phyloP scores from a whole-genome alignment of 148 eudicot genomes.

The Spergularia marina region DNA sequence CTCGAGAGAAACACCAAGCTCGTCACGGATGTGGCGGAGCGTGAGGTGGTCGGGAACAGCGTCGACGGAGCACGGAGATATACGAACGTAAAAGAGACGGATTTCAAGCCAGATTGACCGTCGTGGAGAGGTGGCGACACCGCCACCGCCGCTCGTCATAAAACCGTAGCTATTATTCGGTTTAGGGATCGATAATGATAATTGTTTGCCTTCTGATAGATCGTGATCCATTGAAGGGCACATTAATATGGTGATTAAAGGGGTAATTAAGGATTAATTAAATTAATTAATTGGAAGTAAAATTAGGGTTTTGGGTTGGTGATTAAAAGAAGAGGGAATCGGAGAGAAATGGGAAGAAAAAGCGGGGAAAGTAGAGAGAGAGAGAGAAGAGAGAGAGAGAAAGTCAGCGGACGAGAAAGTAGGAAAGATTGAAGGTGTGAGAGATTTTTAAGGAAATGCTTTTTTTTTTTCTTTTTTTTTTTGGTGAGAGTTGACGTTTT shows the following conservation, averaged over 20 bases:
- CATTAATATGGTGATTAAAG: background rate
- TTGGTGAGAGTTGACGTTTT: background rate
- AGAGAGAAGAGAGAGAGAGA: background rate
- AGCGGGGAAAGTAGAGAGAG: background rate
- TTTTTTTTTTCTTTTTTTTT: background rate
- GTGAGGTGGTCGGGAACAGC: slow-evolving; percentile 48
- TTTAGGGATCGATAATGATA: background rate
- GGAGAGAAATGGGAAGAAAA: background rate
- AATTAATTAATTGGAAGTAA: background rate
- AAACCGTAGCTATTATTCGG: slow-evolving; percentile 24
- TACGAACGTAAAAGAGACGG: slow-evolving; percentile 74
- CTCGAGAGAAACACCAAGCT: slow-evolving; percentile 52
- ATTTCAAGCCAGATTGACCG: slow-evolving; percentile 61
- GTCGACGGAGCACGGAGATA: slow-evolving; percentile 58
- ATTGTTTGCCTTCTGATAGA: background rate
- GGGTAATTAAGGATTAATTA: background rate
- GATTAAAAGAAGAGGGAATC: background rate
- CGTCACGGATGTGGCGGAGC: slow-evolving; percentile 60
- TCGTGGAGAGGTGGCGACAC: slow-evolving; percentile 14
- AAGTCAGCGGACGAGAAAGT: background rate
- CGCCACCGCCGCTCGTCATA: background rate
- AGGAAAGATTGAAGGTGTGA: slow-evolving; percentile 9
- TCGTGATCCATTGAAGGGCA: slow-evolving; percentile 24
- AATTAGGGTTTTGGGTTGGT: slow-evolving; percentile 13
- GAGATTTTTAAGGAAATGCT: slow-evolving; percentile 12